Base-by-base conservation (phyloP, 1,284 basidiomycete species). In the Apiotrichum sp. region DNA sequence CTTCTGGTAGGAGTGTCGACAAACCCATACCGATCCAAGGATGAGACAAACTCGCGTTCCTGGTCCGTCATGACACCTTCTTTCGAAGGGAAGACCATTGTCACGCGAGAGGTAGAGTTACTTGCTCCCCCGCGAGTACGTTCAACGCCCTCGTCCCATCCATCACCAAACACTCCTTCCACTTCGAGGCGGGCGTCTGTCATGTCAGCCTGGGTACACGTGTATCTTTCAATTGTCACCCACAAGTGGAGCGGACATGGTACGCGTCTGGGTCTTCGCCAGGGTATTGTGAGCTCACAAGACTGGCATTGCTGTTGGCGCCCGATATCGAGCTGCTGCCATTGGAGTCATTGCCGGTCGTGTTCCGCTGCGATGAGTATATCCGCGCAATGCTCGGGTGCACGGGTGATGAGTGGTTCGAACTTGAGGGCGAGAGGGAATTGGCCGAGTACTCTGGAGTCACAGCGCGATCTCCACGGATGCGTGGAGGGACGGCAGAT, bases 91-190 rank as follows among this genome's bases (percentile, higher is more conserved):
- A 80, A 75, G 10, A 78, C 82, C 9, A 86, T 66, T 3, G 84
- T 83, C 49, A 61, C 63, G 34, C 74, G 57, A 38, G 68, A 64
- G 10, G 58, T 61, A 1, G 61, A 52, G 11, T 59, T 62, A 14
- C 55, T 45, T 49, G 86, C 78, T 50, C 87, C 83, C n/a, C 90
- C 90, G 55, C 92, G 82, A n/a, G 91, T 96, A 42, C 90, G 83
- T 77, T 96, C 92, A 13, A 92, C 81, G 39, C 92, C 92, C 64
- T 93, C 90, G 64, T 88, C 87, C 76, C 86, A 90, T 0, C 92
- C 92, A 71, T 96, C 92, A 3, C 92, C 91, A 67, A 85, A 87
- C 34, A 96, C 92, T 22, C 92, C 92, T 47, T 82, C 82, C 8
- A 82, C 76, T 47, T 95, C 89, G 13, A 96, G 80, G 58, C 88